Conservation (phyloP, 2,329 filamentous ascomycete species). For the Colletotrichum lentis region DNA sequence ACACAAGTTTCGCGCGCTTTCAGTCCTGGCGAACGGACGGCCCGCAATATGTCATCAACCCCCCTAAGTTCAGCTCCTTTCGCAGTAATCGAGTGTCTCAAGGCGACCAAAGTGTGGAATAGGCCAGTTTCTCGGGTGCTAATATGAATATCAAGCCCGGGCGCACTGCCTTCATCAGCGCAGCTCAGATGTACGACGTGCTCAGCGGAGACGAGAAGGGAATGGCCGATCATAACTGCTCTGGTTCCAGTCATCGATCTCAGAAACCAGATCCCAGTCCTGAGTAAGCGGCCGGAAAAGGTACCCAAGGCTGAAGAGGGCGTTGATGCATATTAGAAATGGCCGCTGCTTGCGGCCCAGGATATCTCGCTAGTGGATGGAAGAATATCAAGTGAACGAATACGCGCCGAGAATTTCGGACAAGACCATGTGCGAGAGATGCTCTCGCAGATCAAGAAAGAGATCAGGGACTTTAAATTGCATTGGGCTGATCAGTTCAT, state of each 20-base stretch:
- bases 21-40: constrained; percentile 60
- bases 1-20: constrained; percentile 54
- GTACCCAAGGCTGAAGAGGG: too few species aligned
- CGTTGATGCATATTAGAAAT: neutral
- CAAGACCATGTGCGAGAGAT: neutral
- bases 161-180: constrained; percentile 55
- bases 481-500: neutral
- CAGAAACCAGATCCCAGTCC: too few species aligned
- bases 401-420: neutral
- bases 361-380: neutral
- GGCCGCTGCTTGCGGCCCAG: neutral
- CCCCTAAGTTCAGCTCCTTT: constrained; percentile 54
- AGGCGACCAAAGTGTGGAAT: constrained; percentile 50
- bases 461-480: neutral
- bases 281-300: too few species aligned
- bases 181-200: constrained; percentile 52
- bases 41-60: constrained; percentile 52
- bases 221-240: constrained; percentile 50
- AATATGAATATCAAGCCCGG: constrained; percentile 54
- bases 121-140: constrained; percentile 52
- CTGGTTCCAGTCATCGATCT: too few species aligned
- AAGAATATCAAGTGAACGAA: neutral
- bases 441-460: neutral
- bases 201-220: constrained; percentile 52
- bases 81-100: constrained; percentile 51